These are phyloP conservation scores for Maudiozyma serrabonitensis DNA, from an alignment of 805 yeast species.

Conservation along the genomic window DNA sequence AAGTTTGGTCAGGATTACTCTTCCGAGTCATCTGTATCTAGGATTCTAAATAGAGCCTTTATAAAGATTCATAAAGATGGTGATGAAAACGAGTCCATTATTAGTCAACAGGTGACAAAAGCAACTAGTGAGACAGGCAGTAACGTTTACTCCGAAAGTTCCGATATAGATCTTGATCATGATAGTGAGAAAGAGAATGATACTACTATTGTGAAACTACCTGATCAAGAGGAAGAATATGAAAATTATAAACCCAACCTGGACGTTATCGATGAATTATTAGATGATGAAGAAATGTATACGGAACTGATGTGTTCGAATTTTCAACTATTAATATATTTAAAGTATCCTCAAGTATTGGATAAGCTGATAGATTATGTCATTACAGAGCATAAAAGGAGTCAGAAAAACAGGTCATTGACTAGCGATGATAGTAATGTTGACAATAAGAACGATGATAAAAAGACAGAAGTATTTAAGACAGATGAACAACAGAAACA, in stretches of 20 bases:
- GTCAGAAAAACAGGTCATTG: constrained; percentile 1
- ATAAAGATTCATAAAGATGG: constrained; percentile 15
- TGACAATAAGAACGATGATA: constrained; percentile 5
- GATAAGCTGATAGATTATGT: constrained; percentile 59
- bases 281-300: constrained; percentile 66
- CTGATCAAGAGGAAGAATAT: constrained; percentile 28
- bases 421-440: constrained; percentile 2
- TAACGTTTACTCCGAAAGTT: constrained; percentile 1
- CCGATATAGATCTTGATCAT: constrained; percentile 11
- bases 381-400: constrained; percentile 23
- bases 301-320: constrained; percentile 67
- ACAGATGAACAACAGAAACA: constrained; percentile 8
- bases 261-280: constrained; percentile 42
- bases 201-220: constrained; percentile 18
- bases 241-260: constrained; percentile 34
- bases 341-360: constrained; percentile 70
- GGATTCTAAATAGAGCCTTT: constrained; percentile 32
- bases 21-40: constrained; percentile 45
- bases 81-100: background rate
- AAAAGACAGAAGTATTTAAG: constrained; percentile 7
- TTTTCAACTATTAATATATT: constrained; percentile 63
- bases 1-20: constrained; percentile 49
- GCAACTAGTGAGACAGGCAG: constrained; percentile 2
- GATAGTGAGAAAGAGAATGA: constrained; percentile 1
- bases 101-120: background rate